Evolutionary conservation across 768 basidiomycete species (phyloP), one percentile per base, ranked within the genome.

Genomic region (Termitomyces sp.): DNA sequence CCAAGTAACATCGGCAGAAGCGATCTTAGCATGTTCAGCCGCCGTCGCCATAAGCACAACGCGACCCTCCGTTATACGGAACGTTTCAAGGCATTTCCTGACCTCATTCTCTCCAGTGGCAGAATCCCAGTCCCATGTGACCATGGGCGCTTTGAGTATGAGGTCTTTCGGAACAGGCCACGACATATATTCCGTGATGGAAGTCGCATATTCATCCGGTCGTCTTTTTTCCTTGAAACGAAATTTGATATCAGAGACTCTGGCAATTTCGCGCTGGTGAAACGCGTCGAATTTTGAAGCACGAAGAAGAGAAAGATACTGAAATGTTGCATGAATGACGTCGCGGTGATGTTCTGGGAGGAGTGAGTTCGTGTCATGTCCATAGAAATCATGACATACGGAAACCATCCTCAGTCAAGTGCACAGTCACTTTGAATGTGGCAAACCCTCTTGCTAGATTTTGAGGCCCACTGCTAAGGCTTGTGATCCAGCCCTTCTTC

Each of bases 341-440:
- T 83, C 80, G 28, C 86, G 84, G 73, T 96, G 86, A 68, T 96
- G 85, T 65, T 84, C 94, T 95, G 71, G 7, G 3, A 16, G 7
- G 28, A n/a, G 39, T 60, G 38, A 24, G 20, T 40, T 61, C 38
- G 33, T 16, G 39, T 52, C 28, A 58, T 45, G 44, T 9, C 36
- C 8, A 20, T 44, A 65, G 40, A 60, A 36, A 42, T 35, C 39
- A 39, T 1, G 35, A 80, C 91, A 68, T 70, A 96, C 94, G 81
- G 60, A 96, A 90, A 2, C 97, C 97, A 60, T 92, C 87, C 40
- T 84, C 80, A 0, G 97, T 97, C 64, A 99, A 75, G 67, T 90
- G 76, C 24, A 91, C 78, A 2, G 87, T 89, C n/a, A 91, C 73
- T 71, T 92, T 95, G 77, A 97, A 92, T 81, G 92, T 89, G 44